Percentiles rank a stretch among this genome's conserved stretches.
phyloP scores from a whole-genome alignment of 257 asterid species.

The Nyctanthes arbortristis region DNA sequence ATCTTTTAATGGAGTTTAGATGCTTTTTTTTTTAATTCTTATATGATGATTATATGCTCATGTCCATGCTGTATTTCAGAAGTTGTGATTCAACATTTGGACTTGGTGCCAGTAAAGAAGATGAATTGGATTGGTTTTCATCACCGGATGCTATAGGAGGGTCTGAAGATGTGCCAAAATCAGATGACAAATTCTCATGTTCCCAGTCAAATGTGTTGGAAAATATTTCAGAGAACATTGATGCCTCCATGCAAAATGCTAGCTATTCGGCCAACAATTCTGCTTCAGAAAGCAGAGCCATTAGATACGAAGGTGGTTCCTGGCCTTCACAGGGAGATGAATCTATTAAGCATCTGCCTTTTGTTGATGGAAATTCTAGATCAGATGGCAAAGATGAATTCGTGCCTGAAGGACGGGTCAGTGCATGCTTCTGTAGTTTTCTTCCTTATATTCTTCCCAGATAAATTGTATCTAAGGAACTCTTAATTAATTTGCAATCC shows the following conservation, averaged over 20 bases:
- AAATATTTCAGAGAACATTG: conserved; percentile 35
- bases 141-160: conserved; percentile 60
- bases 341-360: conserved; percentile 30
- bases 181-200: conserved; percentile 52
- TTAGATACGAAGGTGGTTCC: conserved; percentile 38
- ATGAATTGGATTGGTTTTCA: conserved; percentile 69
- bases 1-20: not conserved
- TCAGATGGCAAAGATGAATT: conserved; percentile 39
- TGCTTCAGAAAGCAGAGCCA: conserved; percentile 31
- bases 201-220: conserved; percentile 42
- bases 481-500: conserved; percentile 8
- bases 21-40: conserved; percentile 16
- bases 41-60: conserved; percentile 15
- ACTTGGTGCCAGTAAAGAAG: conserved; percentile 58
- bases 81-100: conserved; percentile 82
- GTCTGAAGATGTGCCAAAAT: conserved; percentile 37
- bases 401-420: conserved; percentile 47
- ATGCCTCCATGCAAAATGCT: conserved; percentile 23
- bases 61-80: conserved; percentile 41
- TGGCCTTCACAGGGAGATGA: conserved; percentile 42
- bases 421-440: conserved; percentile 14
- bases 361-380: conserved; percentile 39
- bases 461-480: not conserved
- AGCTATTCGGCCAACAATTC: conserved; percentile 37
- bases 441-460: not conserved